A percentile compares a stretch with the other conserved stretches of the same genome.
Evolutionary conservation across 2,329 filamentous ascomycete species (phyloP).

Genomic region (Phialocephala sp.): DNA sequence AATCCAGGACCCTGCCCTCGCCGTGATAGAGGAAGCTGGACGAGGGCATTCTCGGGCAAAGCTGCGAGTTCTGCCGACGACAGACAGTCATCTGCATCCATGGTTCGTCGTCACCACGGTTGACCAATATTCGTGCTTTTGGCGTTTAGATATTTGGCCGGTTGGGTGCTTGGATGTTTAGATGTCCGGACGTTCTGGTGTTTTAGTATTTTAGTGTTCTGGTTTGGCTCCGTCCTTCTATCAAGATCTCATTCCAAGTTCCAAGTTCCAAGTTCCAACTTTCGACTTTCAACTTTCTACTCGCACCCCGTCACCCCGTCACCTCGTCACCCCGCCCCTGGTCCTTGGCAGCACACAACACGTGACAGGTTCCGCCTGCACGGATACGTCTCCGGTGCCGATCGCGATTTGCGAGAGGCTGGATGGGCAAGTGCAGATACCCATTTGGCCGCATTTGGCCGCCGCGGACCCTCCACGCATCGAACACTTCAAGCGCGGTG

Average conservation of each 20-base stretch:
- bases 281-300: too few species aligned
- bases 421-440: not conserved
- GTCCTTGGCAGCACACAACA: not conserved
- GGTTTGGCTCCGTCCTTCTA: too few species aligned
- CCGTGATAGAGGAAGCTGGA: conserved; percentile 33
- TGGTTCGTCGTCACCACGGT: not conserved
- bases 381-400: not conserved
- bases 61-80: conserved; percentile 17
- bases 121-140: too few species aligned
- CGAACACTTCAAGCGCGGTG: too few species aligned
- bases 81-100: not conserved
- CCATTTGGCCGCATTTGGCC: not conserved
- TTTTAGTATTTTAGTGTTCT: too few species aligned
- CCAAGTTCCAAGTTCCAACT: too few species aligned
- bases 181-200: too few species aligned
- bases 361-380: not conserved
- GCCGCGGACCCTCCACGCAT: too few species aligned
- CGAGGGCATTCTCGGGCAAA: conserved; percentile 7
- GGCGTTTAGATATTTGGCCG: too few species aligned
- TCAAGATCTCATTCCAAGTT: too few species aligned
- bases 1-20: conserved; percentile 45
- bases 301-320: not conserved
- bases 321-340: not conserved
- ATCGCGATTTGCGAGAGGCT: not conserved
- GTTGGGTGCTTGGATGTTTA: too few species aligned